A percentile compares a stretch with the other conserved stretches of the same genome.
Evolutionary conservation across 2,329 filamentous ascomycete genomes (phyloP).

Genomic region (Thermothelomyces thermophilus): DNA sequence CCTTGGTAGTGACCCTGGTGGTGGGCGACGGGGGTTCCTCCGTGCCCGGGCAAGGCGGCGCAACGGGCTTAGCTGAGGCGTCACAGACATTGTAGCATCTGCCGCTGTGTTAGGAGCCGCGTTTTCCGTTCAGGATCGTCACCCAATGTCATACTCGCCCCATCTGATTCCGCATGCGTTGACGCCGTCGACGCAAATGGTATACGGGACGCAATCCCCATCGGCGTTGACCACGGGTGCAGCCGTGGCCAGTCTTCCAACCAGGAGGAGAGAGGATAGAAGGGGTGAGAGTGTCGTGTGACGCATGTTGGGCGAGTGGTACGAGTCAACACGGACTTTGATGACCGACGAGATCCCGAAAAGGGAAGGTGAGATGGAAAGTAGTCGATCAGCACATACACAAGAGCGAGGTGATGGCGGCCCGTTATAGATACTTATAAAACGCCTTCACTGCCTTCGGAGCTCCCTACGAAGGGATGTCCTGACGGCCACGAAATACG

Average conservation of each 20-base stretch:
- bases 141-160: constrained; percentile 16
- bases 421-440: constrained; percentile 11
- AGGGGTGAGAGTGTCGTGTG: constrained; percentile 1
- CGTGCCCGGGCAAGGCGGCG: constrained; percentile 15
- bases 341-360: constrained; percentile 3
- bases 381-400: not conserved
- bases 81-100: constrained; percentile 19
- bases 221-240: constrained; percentile 2
- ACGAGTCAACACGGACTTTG: not conserved
- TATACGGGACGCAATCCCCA: constrained; percentile 8
- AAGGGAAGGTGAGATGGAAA: constrained; percentile 15
- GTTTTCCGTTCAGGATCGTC: not conserved
- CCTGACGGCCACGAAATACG: not conserved
- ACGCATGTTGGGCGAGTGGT: constrained; percentile 11
- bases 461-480: no score
- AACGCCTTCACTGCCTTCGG: not conserved
- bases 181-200: constrained; percentile 20
- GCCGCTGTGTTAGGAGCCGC: not conserved
- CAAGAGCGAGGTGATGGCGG: constrained; percentile 3
- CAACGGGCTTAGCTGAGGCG: constrained; percentile 11
- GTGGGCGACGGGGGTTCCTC: constrained; percentile 4
- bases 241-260: constrained; percentile 9
- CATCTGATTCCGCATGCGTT: constrained; percentile 20
- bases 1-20: not conserved
- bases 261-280: constrained; percentile 13